Evolutionary conservation across 2,329 filamentous ascomycete genomes (phyloP).

Genomic region (Curvularia sp.): DNA sequence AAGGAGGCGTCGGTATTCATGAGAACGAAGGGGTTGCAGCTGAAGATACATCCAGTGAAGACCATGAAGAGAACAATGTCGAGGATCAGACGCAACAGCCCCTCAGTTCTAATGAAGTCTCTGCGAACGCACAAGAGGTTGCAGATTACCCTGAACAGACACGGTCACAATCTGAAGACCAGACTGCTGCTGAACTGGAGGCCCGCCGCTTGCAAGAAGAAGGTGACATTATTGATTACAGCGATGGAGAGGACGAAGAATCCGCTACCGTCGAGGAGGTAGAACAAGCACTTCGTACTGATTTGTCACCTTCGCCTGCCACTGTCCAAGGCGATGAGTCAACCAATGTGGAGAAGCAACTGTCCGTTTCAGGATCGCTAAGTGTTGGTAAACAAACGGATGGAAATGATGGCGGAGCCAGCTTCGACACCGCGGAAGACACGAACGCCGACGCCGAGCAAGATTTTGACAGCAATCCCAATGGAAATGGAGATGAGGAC

Average conservation of each 20-base stretch:
- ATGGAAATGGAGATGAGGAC: constrained; percentile 22
- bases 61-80: background rate
- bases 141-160: constrained; percentile 4
- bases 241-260: constrained; percentile 54
- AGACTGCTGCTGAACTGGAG: constrained; percentile 12
- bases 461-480: constrained; percentile 17
- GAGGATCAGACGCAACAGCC: constrained; percentile 3
- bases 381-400: constrained; percentile 8
- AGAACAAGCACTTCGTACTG: constrained; percentile 19
- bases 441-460: constrained; percentile 5
- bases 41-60: constrained; percentile 6
- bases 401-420: constrained; percentile 10
- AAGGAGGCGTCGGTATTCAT: constrained; percentile 2
- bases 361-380: constrained; percentile 3
- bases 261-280: constrained; percentile 18
- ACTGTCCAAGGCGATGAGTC: constrained; percentile 46
- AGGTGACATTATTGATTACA: constrained; percentile 60
- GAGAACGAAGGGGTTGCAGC: background rate
- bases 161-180: constrained; percentile 1
- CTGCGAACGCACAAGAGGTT: constrained; percentile 3
- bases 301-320: constrained; percentile 39
- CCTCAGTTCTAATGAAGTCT: constrained; percentile 4
- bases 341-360: constrained; percentile 20
- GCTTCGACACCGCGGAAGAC: constrained; percentile 11
- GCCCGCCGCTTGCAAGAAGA: constrained; percentile 34